These are phyloP conservation scores for Chernovozyma aurita DNA, from an alignment of 1,139 yeast genomes.

Conservation along the genomic window DNA sequence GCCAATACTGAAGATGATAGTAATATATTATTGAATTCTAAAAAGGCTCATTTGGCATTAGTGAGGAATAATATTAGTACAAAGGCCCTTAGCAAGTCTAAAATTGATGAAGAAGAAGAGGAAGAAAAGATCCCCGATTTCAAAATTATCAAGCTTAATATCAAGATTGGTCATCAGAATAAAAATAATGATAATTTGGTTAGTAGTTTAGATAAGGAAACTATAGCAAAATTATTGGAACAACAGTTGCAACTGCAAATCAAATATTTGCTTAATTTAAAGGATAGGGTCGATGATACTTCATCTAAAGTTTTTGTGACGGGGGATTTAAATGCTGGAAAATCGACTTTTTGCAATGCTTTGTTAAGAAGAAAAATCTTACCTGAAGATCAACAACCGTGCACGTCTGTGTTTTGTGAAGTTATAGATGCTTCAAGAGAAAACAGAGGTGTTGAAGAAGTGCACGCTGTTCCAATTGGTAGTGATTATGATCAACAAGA, in stretches of 20 bases:
- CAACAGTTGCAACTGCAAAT: slow-evolving; percentile 58
- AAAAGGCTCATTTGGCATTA: slow-evolving; percentile 46
- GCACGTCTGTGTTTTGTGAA: slow-evolving; percentile 95
- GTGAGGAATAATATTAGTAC: slow-evolving; percentile 39
- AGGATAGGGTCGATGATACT: slow-evolving; percentile 85
- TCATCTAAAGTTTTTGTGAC: slow-evolving; percentile 93
- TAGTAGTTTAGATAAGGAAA: slow-evolving; percentile 54
- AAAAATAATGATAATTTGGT: slow-evolving; percentile 40
- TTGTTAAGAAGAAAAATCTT: slow-evolving; percentile 69
- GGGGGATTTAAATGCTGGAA: slow-evolving; percentile 96
- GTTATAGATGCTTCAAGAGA: slow-evolving; percentile 74
- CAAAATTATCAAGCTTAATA: slow-evolving; percentile 58
- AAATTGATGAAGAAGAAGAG: slow-evolving; percentile 17
- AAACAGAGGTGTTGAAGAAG: slow-evolving; percentile 77
- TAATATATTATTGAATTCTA: slow-evolving; percentile 39
- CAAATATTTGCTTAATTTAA: slow-evolving; percentile 67
- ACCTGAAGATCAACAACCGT: slow-evolving; percentile 98
- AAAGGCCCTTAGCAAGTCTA: slow-evolving; percentile 29
- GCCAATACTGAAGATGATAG: slow-evolving; percentile 32
- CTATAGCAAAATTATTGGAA: slow-evolving; percentile 63
- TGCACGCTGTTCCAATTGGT: slow-evolving; percentile 82
- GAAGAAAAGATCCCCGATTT: slow-evolving; percentile 36
- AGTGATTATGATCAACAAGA: slow-evolving; percentile 54
- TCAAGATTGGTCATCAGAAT: slow-evolving; percentile 51
- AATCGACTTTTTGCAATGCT: slow-evolving; percentile 93